Base-by-base conservation (phyloP, 805 yeast genomes). In the Barnettozyma californica region DNA sequence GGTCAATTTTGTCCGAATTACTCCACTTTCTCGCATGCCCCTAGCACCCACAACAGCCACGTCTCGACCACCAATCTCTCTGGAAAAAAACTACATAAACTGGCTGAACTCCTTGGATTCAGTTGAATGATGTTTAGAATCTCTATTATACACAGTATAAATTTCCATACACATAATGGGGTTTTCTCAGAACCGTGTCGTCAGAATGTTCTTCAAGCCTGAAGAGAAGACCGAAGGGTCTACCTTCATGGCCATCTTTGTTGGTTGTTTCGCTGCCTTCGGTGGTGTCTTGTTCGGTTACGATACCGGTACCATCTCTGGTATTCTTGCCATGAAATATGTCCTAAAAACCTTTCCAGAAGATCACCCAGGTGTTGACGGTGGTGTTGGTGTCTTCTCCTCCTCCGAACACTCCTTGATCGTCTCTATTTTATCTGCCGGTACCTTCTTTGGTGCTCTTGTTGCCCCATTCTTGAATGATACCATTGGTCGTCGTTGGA, bases 361-460 rank as follows among this genome's bases (percentile, higher is more conserved):
- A 5, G 68, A 73, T 47, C 55, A 60, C 9, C 55, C 58, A 7
- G 60, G 63, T 38, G 47, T 55, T 45, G 76, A 75, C 66, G 60
- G 64, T 56, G 69, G 50, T 57, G 50, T 45, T 3, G 61, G 65
- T 41, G 56, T 49, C 2, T 77, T 77, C 52, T 66, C 69, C 2
- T 69, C 75, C 16, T 72, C 70, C 55, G 80, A 77, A 59, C 65
- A 79, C 53, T 78, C 83, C 36, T 61, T 85, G 40, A 78, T 84
- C 43, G 84, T 86, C n/a, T 84, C 88, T 14, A 80, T 83, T 48
- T 70, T 84, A 47, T 81, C 88, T 16, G 73, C 81, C 48, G 91
- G 91, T 55, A 84, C 89, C 14, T 81, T 82, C 57, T 67, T 73
- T 53, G 92, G 91, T 51, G 83, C 89, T 31, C 67, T 84, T 41